A percentile compares a stretch with the other conserved stretches of the same genome.
phyloP scores from a whole-genome alignment of 352 stramenopile species.

The Globisporangium nunn region DNA sequence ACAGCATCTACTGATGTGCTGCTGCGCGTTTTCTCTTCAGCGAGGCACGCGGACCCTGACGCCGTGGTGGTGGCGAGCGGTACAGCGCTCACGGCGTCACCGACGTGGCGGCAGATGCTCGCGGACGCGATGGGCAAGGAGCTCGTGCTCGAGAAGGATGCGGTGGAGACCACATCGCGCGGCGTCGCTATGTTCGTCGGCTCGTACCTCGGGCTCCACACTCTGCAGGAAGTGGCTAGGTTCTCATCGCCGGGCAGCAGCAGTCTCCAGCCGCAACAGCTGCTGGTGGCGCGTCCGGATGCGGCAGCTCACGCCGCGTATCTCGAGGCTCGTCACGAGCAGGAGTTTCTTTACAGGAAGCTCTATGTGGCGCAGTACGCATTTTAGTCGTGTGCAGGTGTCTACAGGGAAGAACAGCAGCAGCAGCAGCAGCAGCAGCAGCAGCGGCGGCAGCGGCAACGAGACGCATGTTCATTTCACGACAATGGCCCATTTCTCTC shows the following conservation, averaged over 20 bases:
- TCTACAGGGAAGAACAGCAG: neutral
- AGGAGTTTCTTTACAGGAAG: constrained; percentile 71
- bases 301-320: constrained; percentile 49
- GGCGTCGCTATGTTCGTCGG: constrained; percentile 74
- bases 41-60: constrained; percentile 29
- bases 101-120: constrained; percentile 84
- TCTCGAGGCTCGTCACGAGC: constrained; percentile 49
- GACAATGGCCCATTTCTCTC: no score
- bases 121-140: constrained; percentile 72
- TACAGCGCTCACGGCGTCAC: constrained; percentile 73
- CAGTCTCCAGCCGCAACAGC: neutral
- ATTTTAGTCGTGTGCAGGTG: no score
- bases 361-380: constrained; percentile 29
- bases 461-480: no score
- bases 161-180: constrained; percentile 76
- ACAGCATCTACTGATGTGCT: neutral
- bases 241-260: constrained; percentile 16
- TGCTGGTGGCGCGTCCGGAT: constrained; percentile 36
- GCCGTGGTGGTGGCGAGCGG: constrained; percentile 70
- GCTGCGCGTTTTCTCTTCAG: constrained; percentile 9
- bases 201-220: constrained; percentile 50
- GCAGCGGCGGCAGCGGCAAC: no score
- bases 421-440: no score
- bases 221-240: constrained; percentile 27
- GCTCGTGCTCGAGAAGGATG: constrained; percentile 54